Conservation (phyloP, 257 asterid species). For the Plantago ovata region DNA sequence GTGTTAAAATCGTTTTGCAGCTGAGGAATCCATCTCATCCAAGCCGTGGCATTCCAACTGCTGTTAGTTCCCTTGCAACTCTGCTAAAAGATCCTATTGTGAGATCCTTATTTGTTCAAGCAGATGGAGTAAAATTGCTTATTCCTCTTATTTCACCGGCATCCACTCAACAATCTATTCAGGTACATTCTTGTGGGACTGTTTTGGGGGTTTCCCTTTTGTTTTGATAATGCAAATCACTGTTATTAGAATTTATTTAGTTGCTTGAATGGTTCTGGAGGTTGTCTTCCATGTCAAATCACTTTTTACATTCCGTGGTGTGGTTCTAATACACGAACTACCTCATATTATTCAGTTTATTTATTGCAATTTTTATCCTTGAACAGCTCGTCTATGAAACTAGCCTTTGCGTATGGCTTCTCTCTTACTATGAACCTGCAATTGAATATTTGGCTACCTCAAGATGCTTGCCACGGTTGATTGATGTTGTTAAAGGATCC, state of each 20-base stretch:
- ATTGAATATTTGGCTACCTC: conserved; percentile 77
- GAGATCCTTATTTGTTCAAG: conserved; percentile 83
- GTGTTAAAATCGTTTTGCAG: conserved; percentile 34
- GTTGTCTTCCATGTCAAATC: conserved; percentile 5
- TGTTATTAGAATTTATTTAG: conserved; percentile 4
- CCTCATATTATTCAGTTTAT: conserved; percentile 6
- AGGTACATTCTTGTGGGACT: conserved; percentile 41
- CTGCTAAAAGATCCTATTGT: conserved; percentile 76
- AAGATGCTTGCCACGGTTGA: conserved; percentile 56
- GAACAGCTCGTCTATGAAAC: conserved; percentile 91
- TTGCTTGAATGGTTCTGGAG: conserved; percentile 19
- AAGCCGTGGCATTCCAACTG: conserved; percentile 68
- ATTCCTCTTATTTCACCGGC: conserved; percentile 85
- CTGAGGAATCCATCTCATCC: conserved; percentile 86
- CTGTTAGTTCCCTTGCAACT: conserved; percentile 75
- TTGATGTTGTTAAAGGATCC: conserved; percentile 84
- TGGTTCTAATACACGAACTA: conserved; percentile 5
- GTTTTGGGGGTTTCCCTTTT: not conserved
- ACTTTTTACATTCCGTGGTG: conserved; percentile 6
- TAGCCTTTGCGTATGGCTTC: conserved; percentile 83
- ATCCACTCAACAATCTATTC: conserved; percentile 91
- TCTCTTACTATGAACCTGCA: conserved; percentile 91
- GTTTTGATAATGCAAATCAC: not conserved
- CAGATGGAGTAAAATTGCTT: conserved; percentile 83
- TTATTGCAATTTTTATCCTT: conserved; percentile 20